Evolutionary conservation across 208 protist genomes (phyloP), one percentile per base, ranked within the genome.

Genomic region (Angomonas desouzai): DNA sequence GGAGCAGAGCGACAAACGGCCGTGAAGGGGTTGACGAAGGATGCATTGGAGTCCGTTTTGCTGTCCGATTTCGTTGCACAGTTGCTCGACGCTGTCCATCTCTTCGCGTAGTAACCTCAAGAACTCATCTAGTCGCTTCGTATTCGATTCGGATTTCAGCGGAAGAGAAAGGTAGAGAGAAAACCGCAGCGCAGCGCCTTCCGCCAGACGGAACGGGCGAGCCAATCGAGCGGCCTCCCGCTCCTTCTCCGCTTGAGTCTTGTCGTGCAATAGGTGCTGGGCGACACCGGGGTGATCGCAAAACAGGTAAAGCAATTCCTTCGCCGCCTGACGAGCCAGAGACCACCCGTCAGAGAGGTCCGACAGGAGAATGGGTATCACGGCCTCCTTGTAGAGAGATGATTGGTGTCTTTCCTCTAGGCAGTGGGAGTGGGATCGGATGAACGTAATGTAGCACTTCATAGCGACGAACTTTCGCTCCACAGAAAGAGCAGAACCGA

Each of bases 331-430:
- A 10, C 85, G 86, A 20, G 77, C 77, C 43, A 82, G 67, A 29
- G 76, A 73, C 89, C 89, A 96, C 27, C 89, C 89, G 55, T 89
- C 81, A 2, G 76, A 85, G 33, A 96, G 58, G 18, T 70, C 70
- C 10, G 76, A 64, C n/a, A 93, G 28, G 22, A 96, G 62, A 0
- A 77, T 58, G 29, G 58, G 74, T 40, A 81, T 79, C 23, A 76
- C 75, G 56, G 32, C 55, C 6, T 60, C 27, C 6, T n/a, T 20
- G 28, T 32, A 57, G 28, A 57, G 22, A 33, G n/a, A 36, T 6
- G 47, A 3, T 7, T 10, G 20, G 33, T 38, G 29, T n/a, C 6
- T 23, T 56, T 11, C 53, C 55, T 18, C 55, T 43, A 1, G 61
- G 55, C 7, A 62, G 47, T 23, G 18, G 3, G 20, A 6, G 55